Base-by-base conservation (phyloP, 805 yeast species). In the Tetrapisispora pingtungensis region DNA sequence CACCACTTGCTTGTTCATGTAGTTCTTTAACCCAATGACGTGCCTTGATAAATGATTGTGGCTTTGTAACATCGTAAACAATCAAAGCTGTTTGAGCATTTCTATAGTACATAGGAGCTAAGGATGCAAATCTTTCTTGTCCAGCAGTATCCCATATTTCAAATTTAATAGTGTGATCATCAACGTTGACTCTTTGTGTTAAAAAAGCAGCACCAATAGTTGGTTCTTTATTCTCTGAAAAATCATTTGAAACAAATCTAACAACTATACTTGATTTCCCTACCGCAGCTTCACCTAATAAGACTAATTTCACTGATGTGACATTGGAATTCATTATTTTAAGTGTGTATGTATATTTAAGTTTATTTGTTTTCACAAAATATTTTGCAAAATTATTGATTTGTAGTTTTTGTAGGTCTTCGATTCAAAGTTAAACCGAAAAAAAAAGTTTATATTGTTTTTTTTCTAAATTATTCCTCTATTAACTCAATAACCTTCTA, bases 121-220 rank as follows among this genome's bases (percentile, higher is more conserved):
- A 74, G 22, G 90, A 81, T 14, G 97, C 96, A 70, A 90, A 90
- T 51, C 98, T 70, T 64, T 90, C 98, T 70, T 90, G 97, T 18
- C 98, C 98, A 2, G 97, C 97, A 13, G 97, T 89, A 62, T 89
- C 97, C 95, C 95, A 85, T 47, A 85, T 86, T 61, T 85, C 95
- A 62, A 86, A 88, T 65, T 93, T 90, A 59, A 90, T 85, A 8
- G 93, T 84, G 57, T 82, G 76, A 48, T 81, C 83, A 41, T 93
- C 84, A 58, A 93, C 81, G 19, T 85, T 78, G 59, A 96, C 89
- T 58, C 94, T 79, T 62, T 90, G 97, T 33, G 98, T 90, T 46
- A 90, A 70, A 60, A 90, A 90, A 3, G 97, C 97, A 5, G 98
- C 98, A 14, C 98, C 98, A 54, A 90, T 90, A 2, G 98, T 90